phyloP scores from a whole-genome alignment of 257 asterid genomes.

The Petunia secreta region DNA sequence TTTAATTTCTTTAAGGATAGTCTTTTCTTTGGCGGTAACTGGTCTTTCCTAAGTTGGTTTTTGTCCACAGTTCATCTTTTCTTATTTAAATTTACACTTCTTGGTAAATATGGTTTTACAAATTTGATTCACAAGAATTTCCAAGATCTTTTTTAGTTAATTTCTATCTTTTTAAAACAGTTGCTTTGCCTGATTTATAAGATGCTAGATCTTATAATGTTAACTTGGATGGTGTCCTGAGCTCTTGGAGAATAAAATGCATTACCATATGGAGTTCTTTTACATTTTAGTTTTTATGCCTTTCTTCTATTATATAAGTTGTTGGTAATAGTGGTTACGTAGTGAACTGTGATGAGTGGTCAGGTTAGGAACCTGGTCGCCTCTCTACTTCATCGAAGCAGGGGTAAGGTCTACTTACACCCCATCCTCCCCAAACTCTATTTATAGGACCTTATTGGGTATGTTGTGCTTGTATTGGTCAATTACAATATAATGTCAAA shows the following conservation, averaged over 20 bases:
- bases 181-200: too few species aligned
- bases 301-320: not conserved
- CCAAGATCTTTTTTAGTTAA: not conserved
- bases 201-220: not conserved
- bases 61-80: not conserved
- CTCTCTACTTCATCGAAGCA: too few species aligned
- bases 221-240: too few species aligned
- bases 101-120: not conserved
- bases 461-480: constrained; percentile 1
- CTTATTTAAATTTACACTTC: not conserved
- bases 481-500: not conserved
- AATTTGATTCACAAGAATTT: not conserved
- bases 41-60: not conserved
- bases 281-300: not conserved
- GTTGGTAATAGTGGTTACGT: not conserved
- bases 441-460: too few species aligned
- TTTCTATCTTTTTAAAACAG: too few species aligned
- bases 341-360: too few species aligned
- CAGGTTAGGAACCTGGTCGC: too few species aligned
- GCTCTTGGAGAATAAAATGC: not conserved
- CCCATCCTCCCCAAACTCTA: too few species aligned
- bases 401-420: too few species aligned
- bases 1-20: not conserved
- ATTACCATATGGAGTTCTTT: not conserved
- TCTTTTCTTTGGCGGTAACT: not conserved